These are phyloP conservation scores for Sporothrix schenckii DNA, from an alignment of 2,329 filamentous ascomycete species.

Conservation along the genomic window DNA sequence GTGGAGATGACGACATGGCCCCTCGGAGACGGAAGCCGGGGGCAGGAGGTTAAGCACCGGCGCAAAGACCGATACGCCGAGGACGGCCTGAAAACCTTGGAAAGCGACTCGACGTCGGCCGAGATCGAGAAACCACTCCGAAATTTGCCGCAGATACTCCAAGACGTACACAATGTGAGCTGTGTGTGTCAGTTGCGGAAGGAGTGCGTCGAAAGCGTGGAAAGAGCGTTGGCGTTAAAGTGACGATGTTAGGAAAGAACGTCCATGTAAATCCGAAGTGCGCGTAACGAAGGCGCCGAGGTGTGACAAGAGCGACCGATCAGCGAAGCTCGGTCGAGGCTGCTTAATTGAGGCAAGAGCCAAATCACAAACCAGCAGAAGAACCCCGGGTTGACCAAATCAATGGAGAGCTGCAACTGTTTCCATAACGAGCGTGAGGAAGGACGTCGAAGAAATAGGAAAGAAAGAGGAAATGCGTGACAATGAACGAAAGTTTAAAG, in stretches of 20 bases:
- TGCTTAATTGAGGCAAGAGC: neutral
- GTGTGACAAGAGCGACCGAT: constrained; percentile 21
- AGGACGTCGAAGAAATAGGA: neutral
- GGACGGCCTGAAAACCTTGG: no score
- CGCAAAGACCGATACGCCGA: neutral
- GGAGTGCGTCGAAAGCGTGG: neutral
- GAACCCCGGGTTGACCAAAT: neutral
- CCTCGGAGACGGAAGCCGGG: neutral
- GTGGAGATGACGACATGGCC: constrained; percentile 31
- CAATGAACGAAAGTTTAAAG: neutral
- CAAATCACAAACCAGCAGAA: neutral
- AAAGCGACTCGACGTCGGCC: neutral
- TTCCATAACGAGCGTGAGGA: constrained; percentile 17
- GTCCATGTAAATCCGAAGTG: neutral
- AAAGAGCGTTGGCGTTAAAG: neutral
- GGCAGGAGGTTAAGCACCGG: neutral
- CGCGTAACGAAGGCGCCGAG: neutral
- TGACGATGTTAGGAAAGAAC: neutral
- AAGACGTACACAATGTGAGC: neutral
- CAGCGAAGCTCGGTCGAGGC: neutral
- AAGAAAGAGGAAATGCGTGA: neutral
- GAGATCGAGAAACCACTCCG: neutral
- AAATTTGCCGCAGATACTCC: neutral
- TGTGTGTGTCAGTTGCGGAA: neutral
- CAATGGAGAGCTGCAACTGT: neutral